Percentiles rank a stretch among this genome's conserved stretches.
Conservation (phyloP, 257 asterid genomes). For the Ajuga chamaepitys region DNA sequence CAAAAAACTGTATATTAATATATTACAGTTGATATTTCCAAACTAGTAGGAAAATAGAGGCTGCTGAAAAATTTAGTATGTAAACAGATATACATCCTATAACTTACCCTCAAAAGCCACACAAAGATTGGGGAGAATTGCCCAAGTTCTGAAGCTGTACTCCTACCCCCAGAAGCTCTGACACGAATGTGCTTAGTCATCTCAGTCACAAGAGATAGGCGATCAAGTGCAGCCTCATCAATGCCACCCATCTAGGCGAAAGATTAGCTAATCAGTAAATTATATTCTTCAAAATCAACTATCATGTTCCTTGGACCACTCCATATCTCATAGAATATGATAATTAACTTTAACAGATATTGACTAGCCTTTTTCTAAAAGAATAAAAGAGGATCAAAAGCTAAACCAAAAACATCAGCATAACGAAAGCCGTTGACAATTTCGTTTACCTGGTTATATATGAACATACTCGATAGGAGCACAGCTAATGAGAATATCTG, state of each 20-base stretch:
- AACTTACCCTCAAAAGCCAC: constrained; percentile 93
- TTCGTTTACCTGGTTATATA: constrained; percentile 89
- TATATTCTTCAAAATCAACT: neutral
- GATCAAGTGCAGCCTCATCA: constrained; percentile 98
- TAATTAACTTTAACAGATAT: neutral
- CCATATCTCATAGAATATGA: neutral
- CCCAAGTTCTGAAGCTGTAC: constrained; percentile 85
- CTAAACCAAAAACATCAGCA: neutral
- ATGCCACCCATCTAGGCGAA: constrained; percentile 93
- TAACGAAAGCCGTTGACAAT: neutral
- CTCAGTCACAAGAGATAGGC: constrained; percentile 97
- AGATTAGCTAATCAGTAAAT: constrained; percentile 8
- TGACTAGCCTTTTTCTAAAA: no score
- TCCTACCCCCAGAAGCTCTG: constrained; percentile 83
- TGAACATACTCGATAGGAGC: constrained; percentile 91
- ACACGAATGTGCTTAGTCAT: constrained; percentile 99
- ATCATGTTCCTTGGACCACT: neutral
- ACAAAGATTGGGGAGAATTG: constrained; percentile 95
- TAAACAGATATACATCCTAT: neutral
- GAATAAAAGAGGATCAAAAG: neutral
- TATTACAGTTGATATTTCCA: neutral
- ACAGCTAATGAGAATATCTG: constrained; percentile 97
- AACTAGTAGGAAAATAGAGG: neutral
- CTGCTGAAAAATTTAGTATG: neutral
- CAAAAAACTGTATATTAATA: neutral